phyloP scores from a whole-genome alignment of 805 yeast species.

The Metschnikowia matae region DNA sequence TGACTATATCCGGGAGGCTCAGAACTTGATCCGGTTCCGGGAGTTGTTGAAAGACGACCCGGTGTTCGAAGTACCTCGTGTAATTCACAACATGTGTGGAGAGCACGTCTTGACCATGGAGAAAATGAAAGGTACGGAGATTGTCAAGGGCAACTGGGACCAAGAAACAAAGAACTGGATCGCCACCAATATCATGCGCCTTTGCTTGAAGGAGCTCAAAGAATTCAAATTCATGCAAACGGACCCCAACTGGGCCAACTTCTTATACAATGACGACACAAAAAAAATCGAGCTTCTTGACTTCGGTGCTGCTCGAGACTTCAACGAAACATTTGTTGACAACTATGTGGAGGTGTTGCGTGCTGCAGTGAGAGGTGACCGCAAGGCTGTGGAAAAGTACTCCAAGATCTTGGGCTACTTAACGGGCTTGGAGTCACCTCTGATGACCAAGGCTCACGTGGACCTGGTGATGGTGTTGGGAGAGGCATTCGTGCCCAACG shows the following conservation, averaged over 20 bases:
- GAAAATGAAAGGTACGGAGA: constrained; percentile 75
- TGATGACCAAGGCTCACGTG: constrained; percentile 89
- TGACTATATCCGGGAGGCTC: constrained; percentile 88
- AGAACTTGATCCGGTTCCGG: constrained; percentile 63
- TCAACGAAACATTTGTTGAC: constrained; percentile 58
- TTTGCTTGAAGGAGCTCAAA: constrained; percentile 83
- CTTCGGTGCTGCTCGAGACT: constrained; percentile 92
- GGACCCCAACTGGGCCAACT: constrained; percentile 99
- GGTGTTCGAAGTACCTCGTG: constrained; percentile 75
- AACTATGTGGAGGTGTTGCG: constrained; percentile 70
- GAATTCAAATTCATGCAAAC: constrained; percentile 92
- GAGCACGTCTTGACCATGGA: constrained; percentile 88
- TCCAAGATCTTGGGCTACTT: constrained; percentile 78
- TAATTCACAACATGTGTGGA: constrained; percentile 72
- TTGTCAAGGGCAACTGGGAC: constrained; percentile 68
- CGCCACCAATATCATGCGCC: constrained; percentile 79
- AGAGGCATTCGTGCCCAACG: constrained; percentile 75
- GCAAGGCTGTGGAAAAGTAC: constrained; percentile 56
- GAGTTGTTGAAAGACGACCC: constrained; percentile 51
- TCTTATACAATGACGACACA: constrained; percentile 71
- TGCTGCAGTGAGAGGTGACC: constrained; percentile 69
- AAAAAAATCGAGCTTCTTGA: constrained; percentile 80
- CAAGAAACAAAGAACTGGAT: constrained; percentile 78
- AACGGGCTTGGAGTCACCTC: constrained; percentile 83
- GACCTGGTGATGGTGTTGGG: constrained; percentile 88